These are phyloP conservation scores for Phytophthora pseudosyringae DNA, from an alignment of 352 stramenopile genomes.

Conservation along the genomic window DNA sequence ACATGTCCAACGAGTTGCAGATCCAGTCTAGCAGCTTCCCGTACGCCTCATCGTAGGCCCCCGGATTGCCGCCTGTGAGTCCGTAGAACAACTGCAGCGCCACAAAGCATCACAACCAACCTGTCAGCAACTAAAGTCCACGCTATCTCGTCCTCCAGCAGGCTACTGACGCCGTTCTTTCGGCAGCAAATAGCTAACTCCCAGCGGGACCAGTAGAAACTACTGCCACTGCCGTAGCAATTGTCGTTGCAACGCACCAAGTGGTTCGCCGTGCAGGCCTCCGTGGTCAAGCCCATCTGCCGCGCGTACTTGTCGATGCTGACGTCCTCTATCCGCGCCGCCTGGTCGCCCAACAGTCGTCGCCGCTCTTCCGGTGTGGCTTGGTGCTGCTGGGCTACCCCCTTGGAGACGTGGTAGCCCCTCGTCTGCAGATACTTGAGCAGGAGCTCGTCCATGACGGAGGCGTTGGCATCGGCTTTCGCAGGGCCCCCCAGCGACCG, in stretches of 20 bases:
- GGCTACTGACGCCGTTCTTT: conserved; percentile 10
- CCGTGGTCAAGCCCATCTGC: conserved; percentile 70
- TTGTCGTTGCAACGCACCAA: conserved; percentile 44
- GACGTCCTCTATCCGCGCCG: conserved; percentile 24
- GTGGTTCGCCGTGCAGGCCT: conserved; percentile 80
- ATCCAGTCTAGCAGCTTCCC: conserved; percentile 80
- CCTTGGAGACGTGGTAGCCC: conserved; percentile 58
- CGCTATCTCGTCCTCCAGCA: background rate
- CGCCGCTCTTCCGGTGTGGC: conserved; percentile 37
- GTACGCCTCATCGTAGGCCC: conserved; percentile 75
- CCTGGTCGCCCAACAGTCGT: conserved; percentile 40
- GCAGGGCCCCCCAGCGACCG: conserved; percentile 11
- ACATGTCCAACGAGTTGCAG: conserved; percentile 87
- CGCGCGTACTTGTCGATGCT: conserved; percentile 68
- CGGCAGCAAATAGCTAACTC: background rate
- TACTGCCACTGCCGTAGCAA: background rate
- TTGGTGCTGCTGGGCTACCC: conserved; percentile 6
- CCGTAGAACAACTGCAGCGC: conserved; percentile 73
- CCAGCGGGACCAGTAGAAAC: background rate
- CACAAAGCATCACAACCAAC: conserved; percentile 22
- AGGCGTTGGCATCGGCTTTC: conserved; percentile 20
- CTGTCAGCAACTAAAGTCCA: conserved; percentile 18
- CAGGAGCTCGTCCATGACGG: conserved; percentile 74
- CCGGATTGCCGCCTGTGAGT: conserved; percentile 61
- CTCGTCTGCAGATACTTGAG: conserved; percentile 67